phyloP scores from a whole-genome alignment of 1,284 basidiomycete genomes.

The Kalmanozyma brasiliensis region DNA sequence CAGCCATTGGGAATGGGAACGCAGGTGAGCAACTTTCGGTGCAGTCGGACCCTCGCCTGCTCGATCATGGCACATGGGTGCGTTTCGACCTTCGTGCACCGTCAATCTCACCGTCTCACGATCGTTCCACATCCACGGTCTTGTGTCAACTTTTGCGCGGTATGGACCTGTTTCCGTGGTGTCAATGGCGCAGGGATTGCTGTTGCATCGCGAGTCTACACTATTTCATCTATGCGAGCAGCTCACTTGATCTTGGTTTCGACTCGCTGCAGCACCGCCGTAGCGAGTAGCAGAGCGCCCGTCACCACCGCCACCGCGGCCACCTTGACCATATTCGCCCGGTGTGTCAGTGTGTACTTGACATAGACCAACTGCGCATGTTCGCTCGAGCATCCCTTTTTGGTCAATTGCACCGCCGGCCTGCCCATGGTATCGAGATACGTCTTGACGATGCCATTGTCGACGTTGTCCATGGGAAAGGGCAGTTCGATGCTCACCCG shows the following conservation, averaged over 20 bases:
- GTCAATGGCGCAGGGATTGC: too few species aligned
- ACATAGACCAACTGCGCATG: slow-evolving; percentile 46
- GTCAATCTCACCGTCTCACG: too few species aligned
- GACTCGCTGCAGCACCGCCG: slow-evolving; percentile 36
- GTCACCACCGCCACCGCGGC: slow-evolving; percentile 33
- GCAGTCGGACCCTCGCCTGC: too few species aligned
- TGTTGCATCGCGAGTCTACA: too few species aligned
- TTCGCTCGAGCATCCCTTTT: slow-evolving; percentile 69
- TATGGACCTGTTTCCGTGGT: too few species aligned
- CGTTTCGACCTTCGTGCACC: too few species aligned
- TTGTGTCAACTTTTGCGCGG: too few species aligned
- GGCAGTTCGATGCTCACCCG: slow-evolving; percentile 77
- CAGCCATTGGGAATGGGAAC: too few species aligned
- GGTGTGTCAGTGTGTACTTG: slow-evolving; percentile 45
- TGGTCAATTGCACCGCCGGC: slow-evolving; percentile 79
- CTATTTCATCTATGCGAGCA: too few species aligned
- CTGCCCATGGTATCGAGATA: slow-evolving; percentile 95
- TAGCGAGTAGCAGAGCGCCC: slow-evolving; percentile 18
- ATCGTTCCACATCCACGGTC: too few species aligned
- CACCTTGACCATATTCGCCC: slow-evolving; percentile 49
- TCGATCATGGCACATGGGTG: too few species aligned
- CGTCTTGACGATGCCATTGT: slow-evolving; percentile 77
- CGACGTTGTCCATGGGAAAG: slow-evolving; percentile 77
- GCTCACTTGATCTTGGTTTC: slow-evolving; percentile 46
- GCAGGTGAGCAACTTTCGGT: too few species aligned